Evolutionary conservation across 1,284 basidiomycete species (phyloP).

Genomic region (Gomphus bonarii): DNA sequence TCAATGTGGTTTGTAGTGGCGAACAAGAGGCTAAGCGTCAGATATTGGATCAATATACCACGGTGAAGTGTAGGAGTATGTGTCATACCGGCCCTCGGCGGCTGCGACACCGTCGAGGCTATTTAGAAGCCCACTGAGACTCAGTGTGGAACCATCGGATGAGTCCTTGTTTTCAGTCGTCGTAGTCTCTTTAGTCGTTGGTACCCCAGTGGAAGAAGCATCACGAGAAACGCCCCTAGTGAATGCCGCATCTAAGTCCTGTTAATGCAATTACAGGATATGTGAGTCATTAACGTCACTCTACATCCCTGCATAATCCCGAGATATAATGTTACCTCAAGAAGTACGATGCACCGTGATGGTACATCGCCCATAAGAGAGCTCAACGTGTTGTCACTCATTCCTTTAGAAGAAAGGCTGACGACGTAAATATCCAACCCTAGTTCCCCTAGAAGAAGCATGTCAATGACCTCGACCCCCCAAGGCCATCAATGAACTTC

Average conservation of each 20-base stretch:
- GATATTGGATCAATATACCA: slow-evolving; percentile 5
- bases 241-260: slow-evolving; percentile 72
- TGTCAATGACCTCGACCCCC: neutral
- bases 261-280: neutral
- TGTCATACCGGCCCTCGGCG: slow-evolving; percentile 66
- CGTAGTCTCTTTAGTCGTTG: slow-evolving; percentile 35
- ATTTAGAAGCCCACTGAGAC: slow-evolving; percentile 72
- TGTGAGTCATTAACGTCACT: neutral
- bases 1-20: slow-evolving; percentile 83
- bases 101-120: slow-evolving; percentile 81
- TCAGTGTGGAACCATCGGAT: slow-evolving; percentile 57
- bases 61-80: slow-evolving; percentile 4
- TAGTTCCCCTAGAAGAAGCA: slow-evolving; percentile 44
- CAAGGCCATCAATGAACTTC: neutral
- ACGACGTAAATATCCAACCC: slow-evolving; percentile 85
- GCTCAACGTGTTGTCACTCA: slow-evolving; percentile 79
- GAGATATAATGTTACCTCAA: slow-evolving; percentile 35
- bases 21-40: slow-evolving; percentile 50
- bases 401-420: slow-evolving; percentile 74
- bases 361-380: slow-evolving; percentile 79
- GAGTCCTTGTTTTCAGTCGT: slow-evolving; percentile 27
- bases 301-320: neutral
- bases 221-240: slow-evolving; percentile 76
- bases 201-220: slow-evolving; percentile 61
- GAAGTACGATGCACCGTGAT: slow-evolving; percentile 76